Conservation (phyloP, 495 filamentous ascomycete species). For the Rhypophila decipiens region DNA sequence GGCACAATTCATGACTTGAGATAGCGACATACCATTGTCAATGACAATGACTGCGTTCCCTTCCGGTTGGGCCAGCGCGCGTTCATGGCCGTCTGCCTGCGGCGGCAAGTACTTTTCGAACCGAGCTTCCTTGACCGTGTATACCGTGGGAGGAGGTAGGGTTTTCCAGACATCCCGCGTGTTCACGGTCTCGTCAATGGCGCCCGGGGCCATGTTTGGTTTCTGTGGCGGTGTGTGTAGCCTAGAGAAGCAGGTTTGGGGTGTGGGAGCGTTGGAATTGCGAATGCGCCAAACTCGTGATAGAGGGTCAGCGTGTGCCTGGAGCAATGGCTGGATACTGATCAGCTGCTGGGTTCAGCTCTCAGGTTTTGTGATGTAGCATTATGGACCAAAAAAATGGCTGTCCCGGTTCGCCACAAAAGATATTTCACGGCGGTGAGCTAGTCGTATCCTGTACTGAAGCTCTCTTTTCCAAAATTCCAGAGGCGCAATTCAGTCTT, state of each 20-base stretch:
- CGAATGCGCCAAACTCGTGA: not conserved
- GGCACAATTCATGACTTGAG: too few species aligned
- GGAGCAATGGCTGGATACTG: not conserved
- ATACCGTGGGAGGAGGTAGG: conserved; percentile 39
- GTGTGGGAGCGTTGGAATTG: not conserved
- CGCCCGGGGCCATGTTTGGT: conserved; percentile 38
- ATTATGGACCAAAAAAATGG: conserved; percentile 1
- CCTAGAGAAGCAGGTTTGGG: not conserved
- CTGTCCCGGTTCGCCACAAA: not conserved
- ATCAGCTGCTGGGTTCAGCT: not conserved
- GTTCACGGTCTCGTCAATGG: conserved; percentile 28
- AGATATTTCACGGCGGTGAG: not conserved
- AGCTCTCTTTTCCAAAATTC: too few species aligned
- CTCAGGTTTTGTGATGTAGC: conserved; percentile 4
- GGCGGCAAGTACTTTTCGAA: conserved; percentile 68
- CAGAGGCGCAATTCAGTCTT: too few species aligned
- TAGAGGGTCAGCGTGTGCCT: not conserved
- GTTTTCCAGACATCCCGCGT: conserved; percentile 31
- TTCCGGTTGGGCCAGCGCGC: conserved; percentile 44
- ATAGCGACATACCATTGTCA: conserved; percentile 72
- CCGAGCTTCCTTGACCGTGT: conserved; percentile 61
- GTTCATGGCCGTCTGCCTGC: conserved; percentile 59
- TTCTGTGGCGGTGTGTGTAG: not conserved
- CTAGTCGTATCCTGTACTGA: not conserved
- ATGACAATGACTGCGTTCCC: conserved; percentile 78